These are phyloP conservation scores for Thraustochytrium striatum DNA, from an alignment of 352 stramenopile species.

Conservation along the genomic window DNA sequence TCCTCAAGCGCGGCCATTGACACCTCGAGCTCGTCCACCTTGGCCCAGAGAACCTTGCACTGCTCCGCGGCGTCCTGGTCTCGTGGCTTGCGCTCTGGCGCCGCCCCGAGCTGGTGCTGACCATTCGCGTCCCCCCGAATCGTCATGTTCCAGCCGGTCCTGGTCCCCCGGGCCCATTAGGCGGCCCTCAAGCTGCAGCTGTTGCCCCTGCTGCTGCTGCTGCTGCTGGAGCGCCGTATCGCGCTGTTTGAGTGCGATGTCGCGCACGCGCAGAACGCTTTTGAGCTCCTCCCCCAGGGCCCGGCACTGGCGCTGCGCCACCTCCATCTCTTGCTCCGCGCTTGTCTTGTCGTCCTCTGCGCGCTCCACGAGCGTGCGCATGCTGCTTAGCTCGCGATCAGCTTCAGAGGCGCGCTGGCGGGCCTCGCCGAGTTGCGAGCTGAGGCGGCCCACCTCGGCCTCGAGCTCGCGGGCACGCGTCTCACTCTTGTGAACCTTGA, in stretches of 20 bases:
- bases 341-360: slow-evolving; percentile 8
- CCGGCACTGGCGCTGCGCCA: slow-evolving; percentile 19
- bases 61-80: not conserved
- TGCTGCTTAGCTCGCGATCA: not conserved
- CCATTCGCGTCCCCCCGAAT: not conserved
- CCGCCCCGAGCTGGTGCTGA: not conserved
- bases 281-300: slow-evolving; percentile 31
- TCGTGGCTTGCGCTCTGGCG: not conserved
- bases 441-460: not conserved
- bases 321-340: slow-evolving; percentile 45
- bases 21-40: slow-evolving; percentile 29
- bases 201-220: not conserved
- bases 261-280: slow-evolving; percentile 32
- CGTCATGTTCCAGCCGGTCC: not conserved
- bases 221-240: slow-evolving; percentile 3
- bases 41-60: slow-evolving; percentile 18
- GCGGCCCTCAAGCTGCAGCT: too few relatives aligned
- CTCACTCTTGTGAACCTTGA: too few relatives aligned
- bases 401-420: not conserved
- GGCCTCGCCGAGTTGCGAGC: not conserved
- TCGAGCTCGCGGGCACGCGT: slow-evolving; percentile 12
- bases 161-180: too few relatives aligned
- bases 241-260: slow-evolving; percentile 40
- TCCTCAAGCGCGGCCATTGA: slow-evolving; percentile 24
- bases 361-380: not conserved